Evolutionary conservation across 768 basidiomycete species (phyloP).

Genomic region (Russula sp.): DNA sequence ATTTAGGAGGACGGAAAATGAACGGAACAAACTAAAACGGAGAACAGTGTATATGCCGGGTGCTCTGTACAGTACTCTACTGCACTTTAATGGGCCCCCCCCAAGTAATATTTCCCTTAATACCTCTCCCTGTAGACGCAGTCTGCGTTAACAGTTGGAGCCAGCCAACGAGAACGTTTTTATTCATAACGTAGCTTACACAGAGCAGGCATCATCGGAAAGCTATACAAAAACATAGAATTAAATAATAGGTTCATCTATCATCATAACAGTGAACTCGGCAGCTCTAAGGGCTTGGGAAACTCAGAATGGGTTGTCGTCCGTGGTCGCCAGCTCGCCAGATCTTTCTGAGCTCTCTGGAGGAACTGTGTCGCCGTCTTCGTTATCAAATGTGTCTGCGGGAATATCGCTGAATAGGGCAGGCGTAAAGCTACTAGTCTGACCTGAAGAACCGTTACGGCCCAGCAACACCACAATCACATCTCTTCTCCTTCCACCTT

Average conservation of each 20-base stretch:
- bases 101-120: too few species aligned
- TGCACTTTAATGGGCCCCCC: too few species aligned
- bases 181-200: slow-evolving; percentile 10
- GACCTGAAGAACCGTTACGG: not conserved
- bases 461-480: not conserved
- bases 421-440: slow-evolving; percentile 30
- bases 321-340: slow-evolving; percentile 39
- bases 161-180: slow-evolving; percentile 2
- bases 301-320: slow-evolving; percentile 69
- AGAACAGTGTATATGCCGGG: too few species aligned
- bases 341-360: slow-evolving; percentile 30
- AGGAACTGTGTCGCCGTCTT: slow-evolving; percentile 37
- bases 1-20: too few species aligned
- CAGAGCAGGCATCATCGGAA: not conserved
- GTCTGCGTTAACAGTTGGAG: not conserved
- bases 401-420: slow-evolving; percentile 47
- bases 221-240: slow-evolving; percentile 16
- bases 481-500: slow-evolving; percentile 12
- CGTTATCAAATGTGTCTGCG: slow-evolving; percentile 33
- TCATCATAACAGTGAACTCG: slow-evolving; percentile 4
- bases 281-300: not conserved
- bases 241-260: slow-evolving; percentile 17
- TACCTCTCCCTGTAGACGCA: not conserved
- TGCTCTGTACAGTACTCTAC: too few species aligned
- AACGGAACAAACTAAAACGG: too few species aligned